These are phyloP conservation scores for Penicillium tannophilum DNA, from an alignment of 495 filamentous ascomycete genomes.

Conservation along the genomic window DNA sequence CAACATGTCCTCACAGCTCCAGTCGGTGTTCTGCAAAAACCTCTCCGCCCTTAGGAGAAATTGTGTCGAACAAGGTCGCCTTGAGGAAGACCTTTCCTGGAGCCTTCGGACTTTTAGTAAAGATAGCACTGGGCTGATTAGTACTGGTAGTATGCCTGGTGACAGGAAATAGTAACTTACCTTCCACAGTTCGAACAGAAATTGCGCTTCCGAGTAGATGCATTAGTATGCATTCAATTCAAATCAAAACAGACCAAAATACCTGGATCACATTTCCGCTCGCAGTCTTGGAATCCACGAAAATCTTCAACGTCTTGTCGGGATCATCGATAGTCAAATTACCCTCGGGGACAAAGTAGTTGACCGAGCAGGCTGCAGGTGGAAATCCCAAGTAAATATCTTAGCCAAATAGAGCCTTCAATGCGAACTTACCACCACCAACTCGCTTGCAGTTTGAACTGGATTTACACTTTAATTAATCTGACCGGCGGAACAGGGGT, in stretches of 20 bases:
- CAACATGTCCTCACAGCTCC: background rate
- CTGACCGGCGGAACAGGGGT: background rate
- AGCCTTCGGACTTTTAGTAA: slow-evolving; percentile 19
- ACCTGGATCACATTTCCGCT: slow-evolving; percentile 12
- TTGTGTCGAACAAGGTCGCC: slow-evolving; percentile 26
- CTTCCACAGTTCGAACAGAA: slow-evolving; percentile 38
- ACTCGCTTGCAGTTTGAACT: slow-evolving; percentile 28
- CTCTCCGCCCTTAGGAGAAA: slow-evolving; percentile 18
- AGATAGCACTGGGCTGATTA: slow-evolving; percentile 16
- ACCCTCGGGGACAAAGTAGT: slow-evolving; percentile 25
- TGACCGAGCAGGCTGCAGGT: slow-evolving; percentile 28
- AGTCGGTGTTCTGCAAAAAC: slow-evolving; percentile 22
- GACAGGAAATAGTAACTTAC: slow-evolving; percentile 9
- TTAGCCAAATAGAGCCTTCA: background rate
- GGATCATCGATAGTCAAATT: slow-evolving; percentile 27
- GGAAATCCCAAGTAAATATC: too few species aligned
- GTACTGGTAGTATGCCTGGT: background rate
- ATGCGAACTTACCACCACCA: slow-evolving; percentile 20
- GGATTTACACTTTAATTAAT: background rate
- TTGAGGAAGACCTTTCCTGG: slow-evolving; percentile 31
- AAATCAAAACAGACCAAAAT: background rate
- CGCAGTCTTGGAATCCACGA: slow-evolving; percentile 21
- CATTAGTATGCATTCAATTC: slow-evolving; percentile 4
- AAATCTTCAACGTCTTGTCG: slow-evolving; percentile 13
- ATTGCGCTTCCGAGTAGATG: slow-evolving; percentile 16